These are phyloP conservation scores for Coprinellus aureogranulatus DNA, from an alignment of 768 basidiomycete genomes.

Conservation along the genomic window DNA sequence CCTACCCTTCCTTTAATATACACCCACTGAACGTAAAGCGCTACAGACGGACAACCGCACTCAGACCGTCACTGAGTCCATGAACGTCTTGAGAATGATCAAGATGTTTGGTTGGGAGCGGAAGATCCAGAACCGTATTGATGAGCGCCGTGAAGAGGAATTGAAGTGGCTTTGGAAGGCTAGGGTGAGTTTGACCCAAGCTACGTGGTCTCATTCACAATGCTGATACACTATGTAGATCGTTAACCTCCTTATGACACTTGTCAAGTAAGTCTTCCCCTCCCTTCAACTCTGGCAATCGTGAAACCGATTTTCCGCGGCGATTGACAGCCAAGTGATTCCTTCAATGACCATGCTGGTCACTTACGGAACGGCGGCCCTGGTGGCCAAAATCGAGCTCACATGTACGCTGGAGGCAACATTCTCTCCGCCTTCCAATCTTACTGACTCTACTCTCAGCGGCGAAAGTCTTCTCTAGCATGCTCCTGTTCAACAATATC, in stretches of 20 bases:
- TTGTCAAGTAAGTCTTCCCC: constrained; percentile 47
- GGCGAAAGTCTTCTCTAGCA: constrained; percentile 44
- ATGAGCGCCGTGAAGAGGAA: constrained; percentile 62
- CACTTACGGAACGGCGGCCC: constrained; percentile 58
- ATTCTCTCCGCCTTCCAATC: no score
- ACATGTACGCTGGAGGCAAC: constrained; percentile 2
- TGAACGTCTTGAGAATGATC: constrained; percentile 65
- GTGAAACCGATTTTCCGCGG: no score
- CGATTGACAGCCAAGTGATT: constrained; percentile 53
- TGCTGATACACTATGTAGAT: neutral
- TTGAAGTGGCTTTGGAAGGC: constrained; percentile 54
- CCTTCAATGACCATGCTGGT: constrained; percentile 67
- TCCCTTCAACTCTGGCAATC: no score
- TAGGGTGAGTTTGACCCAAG: constrained; percentile 14
- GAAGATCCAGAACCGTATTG: constrained; percentile 51
- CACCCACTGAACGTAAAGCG: no score
- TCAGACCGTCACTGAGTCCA: constrained; percentile 58
- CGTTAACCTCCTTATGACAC: constrained; percentile 40
- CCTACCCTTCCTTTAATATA: no score
- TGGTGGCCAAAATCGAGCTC: constrained; percentile 24
- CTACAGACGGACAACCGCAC: constrained; percentile 55
- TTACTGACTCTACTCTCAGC: no score
- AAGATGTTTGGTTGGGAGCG: constrained; percentile 74
- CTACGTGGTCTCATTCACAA: neutral
- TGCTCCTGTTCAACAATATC: constrained; percentile 60